A percentile compares a stretch with the other conserved stretches of the same genome.
phyloP scores from a whole-genome alignment of 1,139 yeast species.

The Zygosaccharomyces pseudobailii region DNA sequence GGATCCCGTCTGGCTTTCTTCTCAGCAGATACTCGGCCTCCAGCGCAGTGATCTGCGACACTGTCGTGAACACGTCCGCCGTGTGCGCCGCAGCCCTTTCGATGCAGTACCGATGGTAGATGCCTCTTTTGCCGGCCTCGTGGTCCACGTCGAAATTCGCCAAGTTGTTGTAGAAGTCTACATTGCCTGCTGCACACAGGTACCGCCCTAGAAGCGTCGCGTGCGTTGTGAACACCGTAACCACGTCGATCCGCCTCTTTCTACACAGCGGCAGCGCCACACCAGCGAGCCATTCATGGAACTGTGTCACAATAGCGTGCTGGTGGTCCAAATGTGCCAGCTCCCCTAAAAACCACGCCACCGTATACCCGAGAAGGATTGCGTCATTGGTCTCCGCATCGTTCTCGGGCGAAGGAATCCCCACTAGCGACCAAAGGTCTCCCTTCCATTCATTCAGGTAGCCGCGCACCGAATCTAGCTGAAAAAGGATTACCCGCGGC shows the following conservation, averaged over 20 bases:
- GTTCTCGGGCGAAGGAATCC: conserved; percentile 88
- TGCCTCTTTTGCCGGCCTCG: conserved; percentile 97
- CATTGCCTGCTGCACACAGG: conserved; percentile 80
- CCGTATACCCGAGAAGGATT: conserved; percentile 83
- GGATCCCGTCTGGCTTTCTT: conserved; percentile 94
- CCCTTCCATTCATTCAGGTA: conserved; percentile 88
- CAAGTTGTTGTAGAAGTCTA: conserved; percentile 90
- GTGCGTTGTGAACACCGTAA: conserved; percentile 95
- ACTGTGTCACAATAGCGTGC: conserved; percentile 88
- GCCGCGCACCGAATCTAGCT: conserved; percentile 63
- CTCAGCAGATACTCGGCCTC: conserved; percentile 91
- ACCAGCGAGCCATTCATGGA: conserved; percentile 98
- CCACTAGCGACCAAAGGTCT: conserved; percentile 86
- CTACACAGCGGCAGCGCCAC: conserved; percentile 90
- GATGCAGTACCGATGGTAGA: conserved; percentile 93
- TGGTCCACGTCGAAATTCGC: conserved; percentile 92
- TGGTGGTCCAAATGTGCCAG: conserved; percentile 75
- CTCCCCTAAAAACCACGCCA: conserved; percentile 97
- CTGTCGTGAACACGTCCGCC: conserved; percentile 96
- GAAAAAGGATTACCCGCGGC: conserved; percentile 86
- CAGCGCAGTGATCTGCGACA: conserved; percentile 91
- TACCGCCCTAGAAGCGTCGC: conserved; percentile 94
- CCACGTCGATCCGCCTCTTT: conserved; percentile 85
- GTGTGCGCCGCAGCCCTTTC: conserved; percentile 96
- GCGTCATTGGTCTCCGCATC: conserved; percentile 91